phyloP scores from a whole-genome alignment of 2,329 filamentous ascomycete genomes.

The Trichoderma semiorbis region DNA sequence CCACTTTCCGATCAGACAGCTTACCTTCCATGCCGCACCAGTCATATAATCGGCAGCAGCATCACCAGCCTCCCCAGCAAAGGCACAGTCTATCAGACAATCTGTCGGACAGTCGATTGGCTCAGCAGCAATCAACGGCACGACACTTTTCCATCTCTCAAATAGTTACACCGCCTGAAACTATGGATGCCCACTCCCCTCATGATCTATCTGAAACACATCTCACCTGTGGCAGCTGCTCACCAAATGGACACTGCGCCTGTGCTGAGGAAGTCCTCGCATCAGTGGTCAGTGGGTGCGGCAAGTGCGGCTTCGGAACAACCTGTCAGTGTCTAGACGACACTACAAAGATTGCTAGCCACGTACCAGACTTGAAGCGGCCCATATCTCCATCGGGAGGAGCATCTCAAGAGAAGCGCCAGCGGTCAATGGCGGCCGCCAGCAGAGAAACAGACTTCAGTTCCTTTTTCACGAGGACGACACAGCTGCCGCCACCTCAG shows the following conservation, averaged over 20 bases:
- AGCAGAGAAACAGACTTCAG: conserved; percentile 73
- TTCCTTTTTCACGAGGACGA: conserved; percentile 54
- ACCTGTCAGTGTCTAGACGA: conserved; percentile 64
- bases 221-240: conserved; percentile 56
- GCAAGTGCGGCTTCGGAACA: conserved; percentile 59
- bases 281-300: conserved; percentile 57
- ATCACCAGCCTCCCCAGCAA: conserved; percentile 26
- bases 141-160: conserved; percentile 53
- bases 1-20: conserved; percentile 28
- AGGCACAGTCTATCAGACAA: conserved; percentile 30
- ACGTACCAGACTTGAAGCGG: conserved; percentile 43
- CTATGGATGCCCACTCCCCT: conserved; percentile 29
- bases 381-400: conserved; percentile 44
- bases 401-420: conserved; percentile 53
- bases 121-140: conserved; percentile 30
- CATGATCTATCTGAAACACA: conserved; percentile 31
- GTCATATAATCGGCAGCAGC: conserved; percentile 28
- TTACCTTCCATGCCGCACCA: conserved; percentile 27
- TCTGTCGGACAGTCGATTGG: conserved; percentile 27
- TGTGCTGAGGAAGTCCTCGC: conserved; percentile 58
- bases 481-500: conserved; percentile 25
- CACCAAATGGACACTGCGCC: conserved; percentile 50
- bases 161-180: conserved; percentile 54
- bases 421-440: conserved; percentile 47
- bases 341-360: conserved; percentile 49